A percentile compares a stretch with the other conserved stretches of the same genome.
Evolutionary conservation across 2,329 filamentous ascomycete species (phyloP).

Genomic region (Fusarium ambrosium): DNA sequence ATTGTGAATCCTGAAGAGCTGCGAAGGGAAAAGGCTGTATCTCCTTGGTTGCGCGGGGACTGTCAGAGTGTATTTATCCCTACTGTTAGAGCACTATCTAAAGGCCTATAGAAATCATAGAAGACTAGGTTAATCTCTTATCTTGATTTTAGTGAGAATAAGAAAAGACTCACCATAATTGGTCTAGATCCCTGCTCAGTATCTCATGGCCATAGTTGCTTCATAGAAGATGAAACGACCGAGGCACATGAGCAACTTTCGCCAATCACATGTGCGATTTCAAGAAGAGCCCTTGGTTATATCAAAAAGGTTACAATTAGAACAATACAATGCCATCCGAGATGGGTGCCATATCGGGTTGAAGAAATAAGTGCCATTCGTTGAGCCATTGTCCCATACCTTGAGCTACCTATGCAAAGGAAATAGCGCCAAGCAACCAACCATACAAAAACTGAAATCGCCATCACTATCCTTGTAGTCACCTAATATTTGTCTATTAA

Average conservation of each 20-base stretch:
- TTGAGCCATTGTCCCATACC: neutral
- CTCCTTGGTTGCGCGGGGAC: no score
- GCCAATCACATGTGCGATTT: neutral
- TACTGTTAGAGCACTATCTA: no score
- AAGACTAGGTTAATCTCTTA: no score
- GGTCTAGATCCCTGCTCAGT: no score
- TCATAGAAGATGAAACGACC: no score
- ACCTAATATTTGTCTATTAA: neutral
- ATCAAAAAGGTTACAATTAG: neutral
- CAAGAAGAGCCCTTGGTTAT: neutral
- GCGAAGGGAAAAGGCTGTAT: neutral
- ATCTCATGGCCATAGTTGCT: no score
- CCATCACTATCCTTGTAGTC: neutral
- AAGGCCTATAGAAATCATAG: no score
- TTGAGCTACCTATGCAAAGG: neutral
- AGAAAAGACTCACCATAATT: no score
- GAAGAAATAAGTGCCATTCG: neutral
- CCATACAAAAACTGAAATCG: neutral
- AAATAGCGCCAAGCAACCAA: neutral
- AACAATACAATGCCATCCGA: neutral
- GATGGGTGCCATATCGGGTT: neutral
- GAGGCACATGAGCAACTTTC: no score
- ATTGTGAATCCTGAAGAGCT: neutral
- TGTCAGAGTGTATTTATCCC: no score
- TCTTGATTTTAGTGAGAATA: no score